These are phyloP conservation scores for Tylopilus sp. DNA, from an alignment of 1,284 basidiomycete species.

Conservation along the genomic window DNA sequence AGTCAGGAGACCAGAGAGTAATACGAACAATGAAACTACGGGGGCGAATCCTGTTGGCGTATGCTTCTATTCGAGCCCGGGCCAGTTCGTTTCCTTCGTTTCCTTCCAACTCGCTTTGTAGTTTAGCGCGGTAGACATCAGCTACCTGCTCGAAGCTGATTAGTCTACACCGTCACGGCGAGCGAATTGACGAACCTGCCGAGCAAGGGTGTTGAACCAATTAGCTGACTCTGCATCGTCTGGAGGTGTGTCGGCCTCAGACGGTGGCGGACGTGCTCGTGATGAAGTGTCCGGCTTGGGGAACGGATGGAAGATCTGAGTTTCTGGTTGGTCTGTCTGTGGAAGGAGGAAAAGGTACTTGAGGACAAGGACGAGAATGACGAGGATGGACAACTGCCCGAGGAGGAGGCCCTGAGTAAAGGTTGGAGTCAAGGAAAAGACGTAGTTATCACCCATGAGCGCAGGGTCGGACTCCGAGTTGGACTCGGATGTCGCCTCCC, in stretches of 20 bases:
- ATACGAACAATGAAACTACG: slow-evolving; percentile 57
- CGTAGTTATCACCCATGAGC: slow-evolving; percentile 54
- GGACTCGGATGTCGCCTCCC: background rate
- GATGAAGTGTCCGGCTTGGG: slow-evolving; percentile 42
- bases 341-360: slow-evolving; percentile 80
- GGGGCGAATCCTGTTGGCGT: slow-evolving; percentile 66
- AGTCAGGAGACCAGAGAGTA: background rate
- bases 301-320: slow-evolving; percentile 54
- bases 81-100: slow-evolving; percentile 68
- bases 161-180: slow-evolving; percentile 1
- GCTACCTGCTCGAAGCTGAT: slow-evolving; percentile 44
- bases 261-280: slow-evolving; percentile 34
- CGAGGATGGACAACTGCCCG: slow-evolving; percentile 72
- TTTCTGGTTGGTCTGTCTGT: slow-evolving; percentile 49
- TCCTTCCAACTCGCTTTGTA: slow-evolving; percentile 57
- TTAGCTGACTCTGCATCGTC: slow-evolving; percentile 55
- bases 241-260: slow-evolving; percentile 21
- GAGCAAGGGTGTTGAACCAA: slow-evolving; percentile 70
- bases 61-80: slow-evolving; percentile 62
- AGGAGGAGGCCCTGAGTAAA: slow-evolving; percentile 80
- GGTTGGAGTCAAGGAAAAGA: slow-evolving; percentile 71
- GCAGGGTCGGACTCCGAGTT: background rate
- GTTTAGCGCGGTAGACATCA: slow-evolving; percentile 66
- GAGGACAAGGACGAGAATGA: slow-evolving; percentile 64
- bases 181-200: slow-evolving; percentile 47